Evolutionary conservation across 345 rosid species (phyloP), one percentile per base, ranked within the genome.

Genomic region (Dimocarpus longan): DNA sequence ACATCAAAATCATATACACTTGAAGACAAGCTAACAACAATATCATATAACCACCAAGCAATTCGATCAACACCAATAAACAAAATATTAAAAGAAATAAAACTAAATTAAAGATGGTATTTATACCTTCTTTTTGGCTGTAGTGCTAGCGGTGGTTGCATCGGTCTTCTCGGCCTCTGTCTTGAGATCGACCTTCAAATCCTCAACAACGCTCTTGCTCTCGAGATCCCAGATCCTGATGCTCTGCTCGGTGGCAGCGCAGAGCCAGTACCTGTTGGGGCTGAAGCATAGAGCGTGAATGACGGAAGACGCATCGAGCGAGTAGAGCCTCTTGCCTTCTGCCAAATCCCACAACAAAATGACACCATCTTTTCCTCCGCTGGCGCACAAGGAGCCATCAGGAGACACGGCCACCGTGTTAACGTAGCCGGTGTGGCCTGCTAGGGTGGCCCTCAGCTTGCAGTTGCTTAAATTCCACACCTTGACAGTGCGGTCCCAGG

Each of bases 211-310:
- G 82, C 89, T 88, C 91, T 96, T 96, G 83, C 98, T 96, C 86
- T 96, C 98, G 1, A 96, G 86, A 89, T 96, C 99, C 99, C 99
- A 94, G 80, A 96, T 93, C 94, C 94, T 96, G 65, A 96, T 94
- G 62, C 99, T 94, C 26, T 86, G 80, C 80, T 94, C 99, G 0
- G 99, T 96, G 0, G 98, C 99, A 7, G 99, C 98, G 67, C 98
- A 96, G 0, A 96, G 88, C 99, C 99, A 96, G 77, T 96, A 96
- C 93, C 99, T 92, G 78, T 94, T 96, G 3, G 99, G 99, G 64
- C 99, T 94, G 78, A 96, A 96, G 84, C 98, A 94, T 6, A 96
- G 86, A 0, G 99, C 90, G 50, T 96, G 81, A 76, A 96, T 93
- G 16, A 94, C 88, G 9, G 97, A 76, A 13, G 92, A 92, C 0